Evolutionary conservation across 2,329 filamentous ascomycete species (phyloP), one percentile per base, ranked within the genome.

Genomic region (Apiospora kogelbergensis): DNA sequence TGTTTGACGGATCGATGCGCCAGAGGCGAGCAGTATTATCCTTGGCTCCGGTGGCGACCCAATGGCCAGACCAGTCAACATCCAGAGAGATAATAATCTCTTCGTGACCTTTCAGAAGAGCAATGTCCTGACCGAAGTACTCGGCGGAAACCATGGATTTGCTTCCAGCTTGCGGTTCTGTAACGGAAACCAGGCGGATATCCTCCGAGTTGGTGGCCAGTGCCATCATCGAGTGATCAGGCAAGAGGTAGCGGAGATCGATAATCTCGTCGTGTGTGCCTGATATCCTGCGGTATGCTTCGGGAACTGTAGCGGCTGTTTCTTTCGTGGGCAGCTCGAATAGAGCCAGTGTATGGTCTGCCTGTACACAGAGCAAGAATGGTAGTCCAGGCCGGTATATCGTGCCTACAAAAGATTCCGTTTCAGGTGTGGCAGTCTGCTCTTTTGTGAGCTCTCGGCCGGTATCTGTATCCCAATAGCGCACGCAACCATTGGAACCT

Each of bases 191-290:
- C 68, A 99, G 87, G 63, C 95, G 90, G 67, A 99, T 89, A 71
- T 97, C 95, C 80, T 99, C 96, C 0, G 95, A 93, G 79, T 99
- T 99, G 2, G 95, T 98, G 7, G 95, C 96, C 33, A 99, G 84
- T 6, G 96, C 97, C 71, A 99, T 86, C 66, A 97, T 82, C 2
- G 93, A 95, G 69, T 89, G 89, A 74, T 97, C 91, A 0, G 90
- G 89, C 1, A 96, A 89, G 68, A 98, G 85, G 76, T 96, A 98
- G 40, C 91, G 93, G 42, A 99, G 83, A 77, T 99, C 97, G 73
- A 99, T 98, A 67, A 99, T 94, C 79, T 99, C 96, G 78, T 99
- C 97, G 79, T 98, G 94, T 7, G 96, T 98, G 67, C 96, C 97
- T 5, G 95, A 97, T 73, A 99, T 97, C 60, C 94, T 89, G 73